Conservation (phyloP, 768 basidiomycete genomes). For the Clathrus columnatus region DNA sequence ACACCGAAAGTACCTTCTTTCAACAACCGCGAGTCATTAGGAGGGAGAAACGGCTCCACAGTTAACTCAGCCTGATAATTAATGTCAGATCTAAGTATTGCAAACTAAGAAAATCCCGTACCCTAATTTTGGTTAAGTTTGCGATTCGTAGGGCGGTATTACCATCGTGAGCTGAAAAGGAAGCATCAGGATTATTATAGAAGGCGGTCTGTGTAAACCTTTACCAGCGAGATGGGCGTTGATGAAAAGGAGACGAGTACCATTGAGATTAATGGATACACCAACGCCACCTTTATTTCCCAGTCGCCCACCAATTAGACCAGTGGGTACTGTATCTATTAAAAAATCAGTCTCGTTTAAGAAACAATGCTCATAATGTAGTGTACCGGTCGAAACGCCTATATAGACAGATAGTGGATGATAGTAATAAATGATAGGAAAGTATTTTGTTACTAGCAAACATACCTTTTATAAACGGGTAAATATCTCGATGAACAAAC, state of each 20-base stretch:
- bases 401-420: neutral
- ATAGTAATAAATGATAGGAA: neutral
- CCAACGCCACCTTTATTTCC: constrained; percentile 93
- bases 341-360: neutral
- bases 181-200: neutral
- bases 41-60: constrained; percentile 67
- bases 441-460: neutral
- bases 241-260: constrained; percentile 78
- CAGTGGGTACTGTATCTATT: constrained; percentile 62
- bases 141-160: constrained; percentile 71
- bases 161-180: constrained; percentile 58
- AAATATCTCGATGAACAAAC: constrained; percentile 66
- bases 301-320: constrained; percentile 81
- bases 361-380: neutral
- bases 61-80: constrained; percentile 52
- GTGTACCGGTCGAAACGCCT: constrained; percentile 6
- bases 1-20: constrained; percentile 52
- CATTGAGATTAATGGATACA: constrained; percentile 76
- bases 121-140: constrained; percentile 87
- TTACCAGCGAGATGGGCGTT: constrained; percentile 86
- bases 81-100: neutral
- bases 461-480: constrained; percentile 52
- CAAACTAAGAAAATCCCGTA: constrained; percentile 17
- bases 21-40: constrained; percentile 52
- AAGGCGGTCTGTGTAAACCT: constrained; percentile 12